Percentiles rank a stretch among this genome's conserved stretches.
Conservation (phyloP, 768 basidiomycete species). For the Chalciporus pseudorubinellus region DNA sequence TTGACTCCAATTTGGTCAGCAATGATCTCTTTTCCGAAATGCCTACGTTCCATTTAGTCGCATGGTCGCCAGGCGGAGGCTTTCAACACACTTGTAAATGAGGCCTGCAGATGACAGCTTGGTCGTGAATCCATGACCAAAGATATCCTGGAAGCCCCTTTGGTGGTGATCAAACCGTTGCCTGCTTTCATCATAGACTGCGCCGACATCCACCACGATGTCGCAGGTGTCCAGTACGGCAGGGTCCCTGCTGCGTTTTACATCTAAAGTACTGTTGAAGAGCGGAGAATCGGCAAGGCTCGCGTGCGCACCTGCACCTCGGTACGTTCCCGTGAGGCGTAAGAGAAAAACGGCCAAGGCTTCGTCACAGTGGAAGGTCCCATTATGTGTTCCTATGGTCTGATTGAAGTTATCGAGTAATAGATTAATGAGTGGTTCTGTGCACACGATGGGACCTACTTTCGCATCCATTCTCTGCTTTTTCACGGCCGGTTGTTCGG, state of each 20-base stretch:
- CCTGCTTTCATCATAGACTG: conserved; percentile 76
- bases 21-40: conserved; percentile 87
- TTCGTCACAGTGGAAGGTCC: conserved; percentile 97
- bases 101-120: conserved; percentile 93
- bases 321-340: conserved; percentile 71
- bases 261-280: conserved; percentile 35
- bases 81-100: conserved; percentile 79
- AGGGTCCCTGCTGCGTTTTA: conserved; percentile 76
- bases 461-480: conserved; percentile 46
- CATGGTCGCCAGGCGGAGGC: neutral
- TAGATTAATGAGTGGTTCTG: neutral
- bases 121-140: conserved; percentile 83
- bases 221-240: conserved; percentile 73
- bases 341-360: conserved; percentile 91
- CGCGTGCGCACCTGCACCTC: conserved; percentile 58
- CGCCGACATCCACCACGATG: conserved; percentile 96
- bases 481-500: conserved; percentile 33
- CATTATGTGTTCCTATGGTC: conserved; percentile 92
- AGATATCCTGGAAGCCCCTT: conserved; percentile 85
- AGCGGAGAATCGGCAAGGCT: neutral
- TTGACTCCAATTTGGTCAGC: conserved; percentile 53
- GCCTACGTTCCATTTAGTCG: conserved; percentile 43
- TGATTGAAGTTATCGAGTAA: conserved; percentile 24
- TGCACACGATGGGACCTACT: conserved; percentile 17
- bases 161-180: conserved; percentile 96